Evolutionary conservation across 352 stramenopile genomes (phyloP), one percentile per base, ranked within the genome.

Genomic region (Globisporangium mamillatum): DNA sequence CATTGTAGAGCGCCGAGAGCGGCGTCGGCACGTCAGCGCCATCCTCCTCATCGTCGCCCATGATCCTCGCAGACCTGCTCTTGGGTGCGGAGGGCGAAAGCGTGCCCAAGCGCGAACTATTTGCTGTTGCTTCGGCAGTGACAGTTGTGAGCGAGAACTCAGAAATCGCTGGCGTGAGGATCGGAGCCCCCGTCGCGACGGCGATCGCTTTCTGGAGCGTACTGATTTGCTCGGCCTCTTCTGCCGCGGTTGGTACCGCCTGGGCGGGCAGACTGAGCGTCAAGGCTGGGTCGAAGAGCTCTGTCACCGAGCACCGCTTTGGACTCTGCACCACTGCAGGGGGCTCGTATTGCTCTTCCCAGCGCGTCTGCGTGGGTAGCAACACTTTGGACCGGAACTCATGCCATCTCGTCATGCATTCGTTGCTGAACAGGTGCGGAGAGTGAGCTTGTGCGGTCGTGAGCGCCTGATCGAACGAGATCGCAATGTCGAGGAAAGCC

Each of bases 401-500:
- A 12, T 83, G 69, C 83, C 83, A 93, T 10, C 67, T 66, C 3
- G 68, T 67, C 64, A 81, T 78, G 2, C 76, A 60, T 2, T 78
- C 75, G 7, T 18, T 41, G 2, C 36, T 25, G 54, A 91, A 88
- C 34, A 86, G 66, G 22, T 84, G 78, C 2, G 83, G 74, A 0
- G 79, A 83, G 68, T 86, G 81, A 1, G 81, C 79, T n/a, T 81
- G 81, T 2, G 83, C 83, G 7, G 72, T 84, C 0, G 79, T 89
- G 12, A 93, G 72, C 14, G 83, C 81, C 69, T 93, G 83, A 58
- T 93, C 86, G 44, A 92, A 80, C 9, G 83, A 92, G 55, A 93
- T 91, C 20, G 83, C 81, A 18, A 92, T 79, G 64, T 93, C 86
- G 29, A 91, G 72, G 58, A 92, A 86, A 7, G 78, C 78, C 16